Evolutionary conservation across 441 rosid genomes (phyloP), one percentile per base, ranked within the genome.

Genomic region (Lepidium campestre): DNA sequence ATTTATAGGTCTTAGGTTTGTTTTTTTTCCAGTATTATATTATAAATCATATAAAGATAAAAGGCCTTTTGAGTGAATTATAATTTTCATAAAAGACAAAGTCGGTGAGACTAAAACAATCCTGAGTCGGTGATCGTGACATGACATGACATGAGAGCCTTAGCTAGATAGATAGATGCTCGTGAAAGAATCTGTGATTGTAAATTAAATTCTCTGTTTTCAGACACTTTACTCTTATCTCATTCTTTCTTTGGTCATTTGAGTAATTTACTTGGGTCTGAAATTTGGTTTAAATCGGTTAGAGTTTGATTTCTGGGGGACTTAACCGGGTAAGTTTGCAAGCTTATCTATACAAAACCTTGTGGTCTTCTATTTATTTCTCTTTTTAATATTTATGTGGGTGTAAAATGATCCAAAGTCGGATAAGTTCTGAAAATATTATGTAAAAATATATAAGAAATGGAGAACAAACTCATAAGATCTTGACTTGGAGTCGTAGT

Each of bases 331-430:
- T 18, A 58, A 23, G 41, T 52, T 42, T 72, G 71, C 71, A 65
- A 58, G 67, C 67, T 65, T 65, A 65, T 48, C 66, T 57, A 34
- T 41, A 57, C 17, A 65, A 18, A 49, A 47, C 65, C 37, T 71
- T 71, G 75, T 72, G 76, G 76, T 72, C 34, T 65, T 72, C 32
- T 57, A 57, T 65, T 65, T 72, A 48, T 57, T 57, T 57, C n/a
- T 25, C 11, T 18, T 49, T 46, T 65, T 22, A 3, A 72, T 57
- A 72, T 57, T 13, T 65, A 4, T 57, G 70, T 64, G 75, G 70
- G 54, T 57, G 65, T 57, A 57, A 71, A 71, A 29, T 47, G 37
- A 47, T 64, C 70, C 60, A 40, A 15, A 39, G 57, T 71, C 47
- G 47, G 75, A 64, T 64, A 71, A 57, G 40, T 57, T 64, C 29